Base-by-base conservation (phyloP, 176 grass and related monocot genomes). In the Thinopyrum elongatum region DNA sequence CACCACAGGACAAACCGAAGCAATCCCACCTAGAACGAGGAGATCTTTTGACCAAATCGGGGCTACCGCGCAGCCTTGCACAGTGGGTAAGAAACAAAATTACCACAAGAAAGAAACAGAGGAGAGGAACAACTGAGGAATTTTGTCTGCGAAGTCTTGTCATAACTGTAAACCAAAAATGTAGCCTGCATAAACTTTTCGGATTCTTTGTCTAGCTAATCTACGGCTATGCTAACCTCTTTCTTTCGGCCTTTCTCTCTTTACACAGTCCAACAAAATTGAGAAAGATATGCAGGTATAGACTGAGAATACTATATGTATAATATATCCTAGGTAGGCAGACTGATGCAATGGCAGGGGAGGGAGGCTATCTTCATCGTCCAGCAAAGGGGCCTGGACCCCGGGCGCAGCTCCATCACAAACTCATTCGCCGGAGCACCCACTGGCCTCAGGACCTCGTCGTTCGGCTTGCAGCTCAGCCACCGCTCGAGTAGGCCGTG, bases 391-490 rank as follows among this genome's bases (percentile, higher is more conserved):
- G 39, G 34, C 65, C 25, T 27, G 47, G 64, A 9, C 16, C 3
- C 72, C 3, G 15, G 87, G 21, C 79, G 60, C 8, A 99, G 92
- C 92, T 85, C 92, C 92, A 99, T 97, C 51, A 99, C 88, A 25
- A 97, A 94, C 81, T 93, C 85, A 14, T 93, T 94, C 66, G 87
- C 94, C 4, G 90, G 84, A 62, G 90, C 38, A 19, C 85, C 90
- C 17, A 87, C 72, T 35, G 75, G 72, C 8, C 89, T 28, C 34
- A 49, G 68, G 35, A 90, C 30, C 39, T 67, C 69, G 8, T 87
- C 39, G 28, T 70, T 70, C 13, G 87, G 58, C 63, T 88, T 89
- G 10, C 78, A 78, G 79, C 82, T 85, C 67, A 84, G 77, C 80
- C 92, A 99, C 77, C 91, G 70, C 6, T 97, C 87, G 7, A 91